Evolutionary conservation across 2,329 filamentous ascomycete species (phyloP).

Genomic region (Colletotrichum sp.): DNA sequence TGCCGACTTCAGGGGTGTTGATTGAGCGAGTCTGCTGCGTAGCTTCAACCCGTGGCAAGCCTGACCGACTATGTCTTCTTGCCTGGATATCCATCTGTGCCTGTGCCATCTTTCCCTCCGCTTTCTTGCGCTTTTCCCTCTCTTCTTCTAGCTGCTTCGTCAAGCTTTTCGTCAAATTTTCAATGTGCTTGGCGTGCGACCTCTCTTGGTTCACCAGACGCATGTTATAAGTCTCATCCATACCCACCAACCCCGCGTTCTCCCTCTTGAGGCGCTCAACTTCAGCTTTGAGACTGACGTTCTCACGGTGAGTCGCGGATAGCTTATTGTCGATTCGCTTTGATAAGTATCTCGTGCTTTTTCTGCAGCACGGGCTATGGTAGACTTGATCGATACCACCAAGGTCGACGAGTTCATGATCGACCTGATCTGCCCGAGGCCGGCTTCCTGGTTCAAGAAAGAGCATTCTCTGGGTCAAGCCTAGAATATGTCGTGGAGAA

Average conservation of each 20-base stretch:
- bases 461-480: constrained; percentile 41
- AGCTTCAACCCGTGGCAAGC: constrained; percentile 19
- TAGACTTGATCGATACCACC: constrained; percentile 54
- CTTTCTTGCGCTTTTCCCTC: constrained; percentile 31
- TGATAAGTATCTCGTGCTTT: constrained; percentile 36
- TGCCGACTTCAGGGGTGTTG: neutral
- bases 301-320: constrained; percentile 16
- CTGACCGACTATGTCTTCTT: neutral
- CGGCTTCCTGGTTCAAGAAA: constrained; percentile 34
- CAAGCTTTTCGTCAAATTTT: constrained; percentile 36
- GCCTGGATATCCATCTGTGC: constrained; percentile 22
- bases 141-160: constrained; percentile 40
- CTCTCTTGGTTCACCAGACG: constrained; percentile 40
- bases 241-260: constrained; percentile 40
- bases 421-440: constrained; percentile 38
- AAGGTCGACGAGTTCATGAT: constrained; percentile 46
- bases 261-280: constrained; percentile 36
- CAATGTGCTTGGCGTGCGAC: constrained; percentile 34
- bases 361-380: constrained; percentile 49
- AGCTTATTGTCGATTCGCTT: constrained; percentile 41
- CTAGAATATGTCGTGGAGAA: constrained; percentile 42
- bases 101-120: constrained; percentile 31
- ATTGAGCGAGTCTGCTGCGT: neutral
- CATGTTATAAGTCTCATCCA: constrained; percentile 42
- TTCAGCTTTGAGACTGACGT: constrained; percentile 32